Conservation (phyloP, 495 filamentous ascomycete species). For the Aspergillus conjunctus region DNA sequence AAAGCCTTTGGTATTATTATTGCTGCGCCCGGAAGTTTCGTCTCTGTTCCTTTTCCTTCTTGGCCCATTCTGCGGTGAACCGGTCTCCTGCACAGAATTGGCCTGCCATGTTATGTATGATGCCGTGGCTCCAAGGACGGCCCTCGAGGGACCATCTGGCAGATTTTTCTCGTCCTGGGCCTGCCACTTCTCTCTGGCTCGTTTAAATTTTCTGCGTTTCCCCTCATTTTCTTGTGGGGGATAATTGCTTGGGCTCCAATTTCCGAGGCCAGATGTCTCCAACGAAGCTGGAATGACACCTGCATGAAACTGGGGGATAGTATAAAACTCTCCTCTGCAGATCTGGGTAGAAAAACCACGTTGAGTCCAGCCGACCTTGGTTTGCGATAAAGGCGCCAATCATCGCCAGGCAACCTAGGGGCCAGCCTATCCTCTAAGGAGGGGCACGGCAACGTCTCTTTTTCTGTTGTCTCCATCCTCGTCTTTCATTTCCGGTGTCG, state of each 20-base stretch:
- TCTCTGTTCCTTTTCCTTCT: conserved; percentile 21
- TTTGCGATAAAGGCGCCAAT: conserved; percentile 12
- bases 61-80: conserved; percentile 30
- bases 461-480: neutral
- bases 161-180: conserved; percentile 10
- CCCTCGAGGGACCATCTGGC: conserved; percentile 13
- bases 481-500: conserved; percentile 5
- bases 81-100: conserved; percentile 30
- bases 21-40: conserved; percentile 14
- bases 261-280: conserved; percentile 13
- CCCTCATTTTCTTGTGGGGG: conserved; percentile 6
- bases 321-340: conserved; percentile 15
- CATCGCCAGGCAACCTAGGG: neutral
- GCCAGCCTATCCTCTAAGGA: conserved; percentile 8
- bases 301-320: conserved; percentile 21
- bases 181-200: neutral
- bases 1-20: conserved; percentile 1
- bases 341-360: conserved; percentile 19
- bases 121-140: conserved; percentile 47
- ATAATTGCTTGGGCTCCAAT: conserved; percentile 13
- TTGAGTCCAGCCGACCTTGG: conserved; percentile 11
- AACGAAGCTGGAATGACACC: conserved; percentile 11
- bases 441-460: neutral
- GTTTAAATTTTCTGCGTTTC: neutral
- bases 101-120: conserved; percentile 31